Base-by-base conservation (phyloP, 495 filamentous ascomycete genomes). In the Penicillium silybi region DNA sequence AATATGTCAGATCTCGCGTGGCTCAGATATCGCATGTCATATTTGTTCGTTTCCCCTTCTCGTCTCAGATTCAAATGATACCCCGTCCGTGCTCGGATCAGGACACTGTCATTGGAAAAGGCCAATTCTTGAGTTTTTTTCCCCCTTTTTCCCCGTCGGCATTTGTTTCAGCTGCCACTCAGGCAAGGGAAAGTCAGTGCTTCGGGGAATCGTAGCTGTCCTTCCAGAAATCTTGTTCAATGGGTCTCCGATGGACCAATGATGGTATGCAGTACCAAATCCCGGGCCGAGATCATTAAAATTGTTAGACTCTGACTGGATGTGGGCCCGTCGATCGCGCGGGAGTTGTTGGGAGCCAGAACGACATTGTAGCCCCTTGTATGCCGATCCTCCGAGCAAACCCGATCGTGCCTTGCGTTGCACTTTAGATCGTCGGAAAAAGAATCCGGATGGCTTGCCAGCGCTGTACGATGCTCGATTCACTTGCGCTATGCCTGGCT, bases 221-320 rank as follows among this genome's bases (percentile, higher is more conserved):
- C 44, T 38, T 54, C 59, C 54, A 54, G 53, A 26, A 50, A 54
- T 56, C 61, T 56, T 58, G 46, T 54, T 54, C 22, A 41, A 56
- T 52, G 53, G 48, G 50, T 45, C 50, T 25, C 42, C 59, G 61
- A 64, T 54, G 27, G 22, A 16, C 61, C 61, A 64, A 64, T 62
- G 32, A 47, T 29, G n/a, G 22, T 5, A 9, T 3, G 29, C 18
- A 2, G 1, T 1, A 2, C 4, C 6, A 3, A 19, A 38, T 39
- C 32, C 23, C 18, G 16, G 47, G 23, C 18, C 46, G 25, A 44
- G 32, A 50, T 58, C 11, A 18, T 45, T 2, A 45, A 29, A 29
- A 5, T 29, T 11, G 2, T 32, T 32, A 15, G 13, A 32, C 29
- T 1, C 11, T 11, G 29, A 2, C 4, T 13, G 9, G 1, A 13